These are phyloP conservation scores for Ustulina deusta DNA, from an alignment of 2,329 filamentous ascomycete genomes.

Conservation along the genomic window DNA sequence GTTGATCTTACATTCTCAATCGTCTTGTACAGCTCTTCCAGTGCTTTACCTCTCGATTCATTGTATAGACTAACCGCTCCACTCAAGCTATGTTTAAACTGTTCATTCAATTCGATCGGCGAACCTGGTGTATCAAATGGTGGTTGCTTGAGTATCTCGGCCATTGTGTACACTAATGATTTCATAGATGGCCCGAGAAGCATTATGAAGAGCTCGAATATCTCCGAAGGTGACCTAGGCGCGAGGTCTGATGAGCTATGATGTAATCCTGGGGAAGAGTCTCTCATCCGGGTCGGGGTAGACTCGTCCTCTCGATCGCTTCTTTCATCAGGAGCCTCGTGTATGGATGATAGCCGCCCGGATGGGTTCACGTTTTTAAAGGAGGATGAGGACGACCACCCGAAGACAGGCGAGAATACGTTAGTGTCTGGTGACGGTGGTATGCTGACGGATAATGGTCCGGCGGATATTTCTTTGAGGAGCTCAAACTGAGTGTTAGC, in stretches of 20 bases:
- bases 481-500: constrained; percentile 90
- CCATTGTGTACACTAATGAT: constrained; percentile 90
- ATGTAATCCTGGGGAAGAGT: constrained; percentile 26
- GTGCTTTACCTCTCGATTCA: constrained; percentile 77
- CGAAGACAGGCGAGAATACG: constrained; percentile 49
- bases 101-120: constrained; percentile 79
- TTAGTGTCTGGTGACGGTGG: constrained; percentile 50
- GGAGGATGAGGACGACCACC: constrained; percentile 41
- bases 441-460: constrained; percentile 46
- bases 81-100: constrained; percentile 82
- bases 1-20: constrained; percentile 77
- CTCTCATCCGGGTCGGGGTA: constrained; percentile 32
- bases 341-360: constrained; percentile 68
- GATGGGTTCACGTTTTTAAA: constrained; percentile 57
- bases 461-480: constrained; percentile 70
- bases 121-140: constrained; percentile 80
- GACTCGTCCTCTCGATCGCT: constrained; percentile 60
- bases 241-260: constrained; percentile 48
- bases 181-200: constrained; percentile 95
- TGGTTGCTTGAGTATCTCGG: constrained; percentile 87
- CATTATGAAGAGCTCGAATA: constrained; percentile 90
- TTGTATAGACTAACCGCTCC: constrained; percentile 86
- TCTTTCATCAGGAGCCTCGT: constrained; percentile 70
- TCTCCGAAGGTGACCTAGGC: constrained; percentile 76
- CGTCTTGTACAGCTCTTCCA: constrained; percentile 82